Evolutionary conservation across 2,329 filamentous ascomycete genomes (phyloP).

Genomic region (Dactylellina sp.): DNA sequence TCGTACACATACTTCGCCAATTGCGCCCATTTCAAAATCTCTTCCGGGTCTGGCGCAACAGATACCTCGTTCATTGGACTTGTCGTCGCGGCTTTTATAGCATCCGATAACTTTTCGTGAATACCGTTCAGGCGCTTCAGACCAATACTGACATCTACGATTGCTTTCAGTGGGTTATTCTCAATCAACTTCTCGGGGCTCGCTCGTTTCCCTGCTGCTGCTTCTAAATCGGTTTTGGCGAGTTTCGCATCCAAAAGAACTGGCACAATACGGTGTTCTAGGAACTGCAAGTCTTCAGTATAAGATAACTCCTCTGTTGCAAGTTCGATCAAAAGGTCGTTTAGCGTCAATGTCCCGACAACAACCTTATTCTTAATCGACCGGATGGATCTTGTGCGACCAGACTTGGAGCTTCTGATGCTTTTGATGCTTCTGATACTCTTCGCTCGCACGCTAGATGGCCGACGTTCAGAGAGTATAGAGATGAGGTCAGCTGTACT

Average conservation of each 20-base stretch:
- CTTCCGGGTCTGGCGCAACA: slow-evolving; percentile 69
- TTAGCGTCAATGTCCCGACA: slow-evolving; percentile 75
- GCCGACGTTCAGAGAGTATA: slow-evolving; percentile 76
- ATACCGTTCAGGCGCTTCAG: slow-evolving; percentile 84
- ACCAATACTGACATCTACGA: slow-evolving; percentile 91
- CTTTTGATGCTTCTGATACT: slow-evolving; percentile 82
- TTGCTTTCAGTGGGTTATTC: slow-evolving; percentile 78
- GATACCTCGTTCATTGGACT: slow-evolving; percentile 13
- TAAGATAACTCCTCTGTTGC: slow-evolving; percentile 87
- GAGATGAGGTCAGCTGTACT: slow-evolving; percentile 95
- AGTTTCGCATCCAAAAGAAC: slow-evolving; percentile 84
- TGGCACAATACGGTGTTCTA: slow-evolving; percentile 94
- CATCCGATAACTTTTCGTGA: slow-evolving; percentile 83
- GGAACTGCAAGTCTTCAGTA: slow-evolving; percentile 86
- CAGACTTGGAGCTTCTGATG: slow-evolving; percentile 62
- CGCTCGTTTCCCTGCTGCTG: slow-evolving; percentile 54
- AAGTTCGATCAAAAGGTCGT: slow-evolving; percentile 83
- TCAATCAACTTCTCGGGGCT: slow-evolving; percentile 51
- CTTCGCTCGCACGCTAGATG: slow-evolving; percentile 67
- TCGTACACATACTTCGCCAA: slow-evolving; percentile 81
- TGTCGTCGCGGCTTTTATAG: slow-evolving; percentile 38
- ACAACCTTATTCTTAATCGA: slow-evolving; percentile 53
- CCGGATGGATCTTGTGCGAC: slow-evolving; percentile 36
- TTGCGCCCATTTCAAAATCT: slow-evolving; percentile 83
- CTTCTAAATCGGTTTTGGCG: slow-evolving; percentile 72